Evolutionary conservation across 2,329 filamentous ascomycete species (phyloP).

Genomic region (Nemania sp.): DNA sequence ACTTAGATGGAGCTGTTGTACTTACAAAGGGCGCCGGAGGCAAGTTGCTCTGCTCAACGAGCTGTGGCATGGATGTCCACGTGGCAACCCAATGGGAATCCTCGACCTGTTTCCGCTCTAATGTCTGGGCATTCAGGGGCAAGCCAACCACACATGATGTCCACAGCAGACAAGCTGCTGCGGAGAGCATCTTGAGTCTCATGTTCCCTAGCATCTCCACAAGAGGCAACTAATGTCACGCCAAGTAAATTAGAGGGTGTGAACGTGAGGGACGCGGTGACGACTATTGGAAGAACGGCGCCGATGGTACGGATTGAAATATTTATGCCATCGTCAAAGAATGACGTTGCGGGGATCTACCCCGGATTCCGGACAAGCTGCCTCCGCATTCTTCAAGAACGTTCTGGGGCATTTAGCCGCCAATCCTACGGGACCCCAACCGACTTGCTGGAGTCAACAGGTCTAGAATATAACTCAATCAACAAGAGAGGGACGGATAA

Average conservation of each 20-base stretch:
- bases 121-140: constrained; percentile 16
- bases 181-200: constrained; percentile 23
- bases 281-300: too few relatives aligned
- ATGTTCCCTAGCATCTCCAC: constrained; percentile 22
- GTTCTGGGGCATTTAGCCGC: constrained; percentile 22
- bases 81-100: constrained; percentile 62
- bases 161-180: constrained; percentile 30
- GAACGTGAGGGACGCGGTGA: neutral
- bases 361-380: constrained; percentile 10
- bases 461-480: neutral
- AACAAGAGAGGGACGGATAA: neutral
- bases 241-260: neutral
- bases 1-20: constrained; percentile 8
- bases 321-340: constrained; percentile 11
- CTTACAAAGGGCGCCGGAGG: constrained; percentile 62
- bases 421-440: neutral
- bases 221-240: neutral
- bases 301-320: neutral
- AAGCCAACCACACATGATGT: constrained; percentile 16
- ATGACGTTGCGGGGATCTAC: constrained; percentile 5
- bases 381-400: constrained; percentile 14
- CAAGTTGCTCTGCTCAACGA: constrained; percentile 64
- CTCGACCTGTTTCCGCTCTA: constrained; percentile 34
- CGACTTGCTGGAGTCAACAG: neutral
- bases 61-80: constrained; percentile 68